Base-by-base conservation (phyloP, 108 stramenopile species). In the Epithemia pelagica region DNA sequence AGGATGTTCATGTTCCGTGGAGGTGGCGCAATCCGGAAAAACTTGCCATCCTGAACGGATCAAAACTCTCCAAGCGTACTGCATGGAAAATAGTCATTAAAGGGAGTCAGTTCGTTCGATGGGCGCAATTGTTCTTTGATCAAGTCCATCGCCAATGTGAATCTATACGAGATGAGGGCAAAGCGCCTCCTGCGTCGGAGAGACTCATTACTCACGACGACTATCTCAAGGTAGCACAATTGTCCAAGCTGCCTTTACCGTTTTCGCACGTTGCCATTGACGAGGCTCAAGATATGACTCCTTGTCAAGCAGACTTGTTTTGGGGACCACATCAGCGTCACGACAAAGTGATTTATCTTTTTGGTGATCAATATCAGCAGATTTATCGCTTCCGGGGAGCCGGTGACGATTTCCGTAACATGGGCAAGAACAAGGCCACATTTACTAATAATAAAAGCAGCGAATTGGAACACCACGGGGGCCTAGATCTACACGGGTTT, bases 241-340 rank as follows among this genome's bases (percentile, higher is more conserved):
- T 74, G 62, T 59, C 27, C 19, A 19, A 32, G 51, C 15, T 46
- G 37, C 37, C 5, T 46, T 10, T 46, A 10, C 37, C 37, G 37
- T 66, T 64, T 55, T 29, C 30, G 0, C 60, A 33, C 22, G 33
- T 76, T 32, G 31, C 58, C 28, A 32, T 76, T 24, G 75, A 76
- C 60, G 75, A 76, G 54, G 75, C 75, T 2, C 75, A 76, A 61
- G 75, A 76, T 30, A 66, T 71, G 70, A 71, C 64, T 53, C 61
- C 64, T 46, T 76, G 75, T 56, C 70, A 76, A 65, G 75, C 75
- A 21, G 67, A 65, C 33, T 57, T 76, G 32, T 66, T 76, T 54
- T 76, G 75, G 75, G 75, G 75, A 15, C 1, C 1, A 30, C 1
- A 3, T 22, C 29, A 51, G 26, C 2, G 61, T n/a, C 10, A 33